A percentile compares a stretch with the other conserved stretches of the same genome.
phyloP scores from a whole-genome alignment of 495 filamentous ascomycete genomes.

The Oidiodendron maius region DNA sequence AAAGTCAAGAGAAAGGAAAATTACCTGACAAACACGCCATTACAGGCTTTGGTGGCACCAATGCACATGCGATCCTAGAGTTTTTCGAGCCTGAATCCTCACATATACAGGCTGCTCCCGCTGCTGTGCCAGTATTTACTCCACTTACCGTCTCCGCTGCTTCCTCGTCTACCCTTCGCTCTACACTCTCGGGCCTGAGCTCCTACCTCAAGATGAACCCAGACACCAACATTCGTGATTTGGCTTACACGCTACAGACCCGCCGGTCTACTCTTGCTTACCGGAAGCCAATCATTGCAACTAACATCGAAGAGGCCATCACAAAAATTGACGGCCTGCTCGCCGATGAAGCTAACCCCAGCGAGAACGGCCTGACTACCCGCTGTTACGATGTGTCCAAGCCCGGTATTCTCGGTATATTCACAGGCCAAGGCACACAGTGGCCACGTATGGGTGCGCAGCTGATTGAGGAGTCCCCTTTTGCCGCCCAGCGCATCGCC shows the following conservation, averaged over 20 bases:
- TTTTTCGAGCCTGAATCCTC: constrained; percentile 13
- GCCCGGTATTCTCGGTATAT: constrained; percentile 38
- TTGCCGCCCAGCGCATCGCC: constrained; percentile 34
- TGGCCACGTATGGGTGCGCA: constrained; percentile 55
- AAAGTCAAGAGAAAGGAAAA: too few relatives aligned
- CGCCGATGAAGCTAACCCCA: neutral
- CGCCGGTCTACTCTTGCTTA: constrained; percentile 11
- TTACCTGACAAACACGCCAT: too few relatives aligned
- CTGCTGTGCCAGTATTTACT: neutral
- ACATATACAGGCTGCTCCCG: neutral
- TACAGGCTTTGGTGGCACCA: constrained; percentile 21
- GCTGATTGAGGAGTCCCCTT: constrained; percentile 31
- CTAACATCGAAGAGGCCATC: neutral
- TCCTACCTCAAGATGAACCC: neutral
- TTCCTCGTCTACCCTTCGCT: constrained; percentile 4
- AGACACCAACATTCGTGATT: constrained; percentile 4
- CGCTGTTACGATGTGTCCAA: too few relatives aligned
- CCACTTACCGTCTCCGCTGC: constrained; percentile 14
- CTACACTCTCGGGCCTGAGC: neutral
- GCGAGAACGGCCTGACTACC: neutral
- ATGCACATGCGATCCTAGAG: constrained; percentile 52
- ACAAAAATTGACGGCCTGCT: constrained; percentile 4
- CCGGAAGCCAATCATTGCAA: constrained; percentile 2
- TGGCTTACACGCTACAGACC: constrained; percentile 17
- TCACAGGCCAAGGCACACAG: constrained; percentile 33